phyloP scores from a whole-genome alignment of 106 monocot genomes.

The Apostasia ramifera region DNA sequence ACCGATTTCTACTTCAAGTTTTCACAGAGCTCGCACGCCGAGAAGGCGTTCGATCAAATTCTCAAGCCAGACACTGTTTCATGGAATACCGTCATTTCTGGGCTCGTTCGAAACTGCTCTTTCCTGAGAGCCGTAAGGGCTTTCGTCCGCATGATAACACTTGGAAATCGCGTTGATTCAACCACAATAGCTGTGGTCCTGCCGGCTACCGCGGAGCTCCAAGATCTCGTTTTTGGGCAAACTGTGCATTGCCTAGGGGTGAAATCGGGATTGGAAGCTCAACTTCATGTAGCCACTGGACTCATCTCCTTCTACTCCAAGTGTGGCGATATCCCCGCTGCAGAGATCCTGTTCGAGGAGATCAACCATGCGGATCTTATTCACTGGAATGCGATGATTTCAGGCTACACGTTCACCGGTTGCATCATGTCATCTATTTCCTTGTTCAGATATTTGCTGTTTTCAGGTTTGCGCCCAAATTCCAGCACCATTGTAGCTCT shows the following conservation, averaged over 20 bases:
- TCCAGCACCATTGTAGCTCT: conserved; percentile 67
- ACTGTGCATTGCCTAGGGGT: conserved; percentile 37
- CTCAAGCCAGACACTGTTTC: conserved; percentile 43
- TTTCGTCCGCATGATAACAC: conserved; percentile 27
- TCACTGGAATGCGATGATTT: conserved; percentile 64
- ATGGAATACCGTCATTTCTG: conserved; percentile 66
- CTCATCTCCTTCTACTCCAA: conserved; percentile 77
- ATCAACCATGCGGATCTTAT: conserved; percentile 40
- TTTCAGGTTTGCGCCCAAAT: conserved; percentile 17
- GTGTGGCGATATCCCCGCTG: conserved; percentile 29
- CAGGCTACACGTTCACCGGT: conserved; percentile 45
- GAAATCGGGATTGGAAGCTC: conserved; percentile 26
- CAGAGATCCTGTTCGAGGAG: conserved; percentile 30
- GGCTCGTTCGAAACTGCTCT: conserved; percentile 23
- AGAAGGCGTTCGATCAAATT: conserved; percentile 72
- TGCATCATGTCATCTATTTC: conserved; percentile 21
- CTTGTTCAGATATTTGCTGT: conserved; percentile 48
- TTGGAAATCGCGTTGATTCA: conserved; percentile 17
- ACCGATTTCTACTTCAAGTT: conserved; percentile 38
- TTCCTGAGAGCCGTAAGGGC: conserved; percentile 18
- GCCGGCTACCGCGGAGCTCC: conserved; percentile 47
- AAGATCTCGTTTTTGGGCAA: conserved; percentile 29
- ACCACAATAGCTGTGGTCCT: conserved; percentile 54
- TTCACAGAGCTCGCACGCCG: conserved; percentile 21
- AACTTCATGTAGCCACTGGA: conserved; percentile 47